Base-by-base conservation (phyloP, 2,329 filamentous ascomycete species). In the Nannizzia gypsea region DNA sequence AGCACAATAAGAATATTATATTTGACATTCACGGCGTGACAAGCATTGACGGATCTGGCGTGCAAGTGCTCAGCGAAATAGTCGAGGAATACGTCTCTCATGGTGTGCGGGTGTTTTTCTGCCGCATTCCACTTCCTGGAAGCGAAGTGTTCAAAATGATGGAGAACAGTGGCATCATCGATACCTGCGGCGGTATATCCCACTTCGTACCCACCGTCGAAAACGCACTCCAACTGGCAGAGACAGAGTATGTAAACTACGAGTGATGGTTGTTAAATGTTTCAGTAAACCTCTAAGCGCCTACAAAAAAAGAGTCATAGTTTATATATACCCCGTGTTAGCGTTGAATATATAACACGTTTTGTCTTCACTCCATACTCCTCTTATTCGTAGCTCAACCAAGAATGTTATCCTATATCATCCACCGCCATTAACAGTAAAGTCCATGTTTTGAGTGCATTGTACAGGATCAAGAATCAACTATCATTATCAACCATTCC, bases 21-120 rank as follows among this genome's bases (percentile, higher is more conserved):
- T 97, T 99, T 68, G 93, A 99, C 70, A 90, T 97, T 6, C 92
- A 97, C 66, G 93, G 93, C n/a, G 93, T 99, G 2, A 96, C 91
- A 0, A 88, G 87, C 28, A 85, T 99, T 67, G 93, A 99, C 70
- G 93, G 90, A 4, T 95, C 90, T 0, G 93, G 92, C 1, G 88
- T 89, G 0, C 93, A 97, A 74, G 92, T 97, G 0, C 78, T 99
- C 2, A 82, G 83, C 54, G 93, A 97, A 73, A 97, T 97, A 65
- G 89, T 99, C 15, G 78, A 84, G 55, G 81, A 78, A 31, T 97
- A 97, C 71, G 78, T 85, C n/a, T 81, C 87, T 36, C 79, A 86
- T 3, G 88, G 87, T 0, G 90, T 92, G 1, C 67, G 75, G 5
- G 75, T 79, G 0, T 78, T 77, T 62, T 79, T 79, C 70, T 85